Conservation (phyloP, 208 protist species). For the Angomonas ambiguus region DNA sequence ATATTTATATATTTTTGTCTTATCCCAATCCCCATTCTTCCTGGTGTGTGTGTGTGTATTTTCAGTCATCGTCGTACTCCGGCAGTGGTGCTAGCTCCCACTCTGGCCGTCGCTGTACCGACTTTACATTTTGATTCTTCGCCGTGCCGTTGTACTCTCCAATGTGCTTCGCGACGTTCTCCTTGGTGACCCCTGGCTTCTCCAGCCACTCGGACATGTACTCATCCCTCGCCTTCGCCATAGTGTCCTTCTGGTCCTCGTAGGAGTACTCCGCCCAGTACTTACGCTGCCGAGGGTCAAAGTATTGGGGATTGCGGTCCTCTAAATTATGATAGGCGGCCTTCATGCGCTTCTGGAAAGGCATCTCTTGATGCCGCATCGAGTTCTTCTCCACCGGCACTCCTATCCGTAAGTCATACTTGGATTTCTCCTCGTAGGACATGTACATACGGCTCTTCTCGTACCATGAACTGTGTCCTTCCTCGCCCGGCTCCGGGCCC, state of each 20-base stretch:
- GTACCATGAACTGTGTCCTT: constrained; percentile 84
- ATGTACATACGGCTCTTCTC: constrained; percentile 90
- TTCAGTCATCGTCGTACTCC: constrained; percentile 35
- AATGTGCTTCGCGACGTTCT: constrained; percentile 86
- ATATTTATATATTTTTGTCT: too few relatives aligned
- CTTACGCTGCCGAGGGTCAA: constrained; percentile 61
- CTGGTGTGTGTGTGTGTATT: neutral
- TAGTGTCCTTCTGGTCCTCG: constrained; percentile 81
- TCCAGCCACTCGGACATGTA: constrained; percentile 86
- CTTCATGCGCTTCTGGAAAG: constrained; percentile 82
- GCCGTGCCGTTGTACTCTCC: constrained; percentile 87
- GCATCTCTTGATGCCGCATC: constrained; percentile 85
- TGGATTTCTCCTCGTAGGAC: constrained; percentile 85
- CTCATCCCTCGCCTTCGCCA: constrained; percentile 76
- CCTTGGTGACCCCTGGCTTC: constrained; percentile 76
- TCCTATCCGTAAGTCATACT: constrained; percentile 68
- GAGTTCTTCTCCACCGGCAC: constrained; percentile 85
- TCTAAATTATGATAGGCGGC: constrained; percentile 78
- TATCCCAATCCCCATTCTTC: neutral
- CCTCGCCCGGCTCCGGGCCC: constrained; percentile 81
- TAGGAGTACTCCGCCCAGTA: constrained; percentile 83
- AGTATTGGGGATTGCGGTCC: constrained; percentile 68
- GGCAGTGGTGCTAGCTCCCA: constrained; percentile 78
- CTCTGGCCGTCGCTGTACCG: constrained; percentile 73
- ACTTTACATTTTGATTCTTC: constrained; percentile 71